Base-by-base conservation (phyloP, 2,329 filamentous ascomycete species). In the Alternaria metachromatica region DNA sequence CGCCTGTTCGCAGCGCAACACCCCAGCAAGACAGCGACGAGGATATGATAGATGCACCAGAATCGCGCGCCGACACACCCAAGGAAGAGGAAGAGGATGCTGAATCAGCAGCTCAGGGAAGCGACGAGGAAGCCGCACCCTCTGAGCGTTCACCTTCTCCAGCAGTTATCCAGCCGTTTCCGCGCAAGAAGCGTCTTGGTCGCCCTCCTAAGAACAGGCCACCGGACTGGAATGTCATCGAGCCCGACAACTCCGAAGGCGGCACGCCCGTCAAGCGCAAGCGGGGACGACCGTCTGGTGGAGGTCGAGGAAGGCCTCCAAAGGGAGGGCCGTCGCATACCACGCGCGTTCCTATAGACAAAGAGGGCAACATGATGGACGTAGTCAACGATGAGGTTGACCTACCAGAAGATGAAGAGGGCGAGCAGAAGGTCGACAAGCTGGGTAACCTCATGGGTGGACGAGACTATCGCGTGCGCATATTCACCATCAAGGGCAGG, bases 391-490 rank as follows among this genome's bases (percentile, higher is more conserved):
- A 99, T 74, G 96, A 99, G 82, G 93, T 97, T 48, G 91, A 91
- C 33, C 85, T 99, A 48, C 93, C 94, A 0, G 91, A 94, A 68
- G 95, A 98, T 72, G 82, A 90, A 2, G 93, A 95, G 76, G 96
- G 96, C 70, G 94, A 97, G 82, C 88, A 88, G 68, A 99, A 98
- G 83, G 95, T 99, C 9, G 93, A 97, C 82, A 95, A 95, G 82
- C 81, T 91, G 72, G 96, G 96, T 28, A 89, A 92, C 73, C 87
- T 99, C 4, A 86, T 90, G 66, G 96, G 89, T 26, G 94, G 91
- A 5, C 89, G 96, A 72, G 93, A 98, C 75, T 99, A 99, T 80
- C 90, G 96, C 26, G 97, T 97, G 76, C 92, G 96, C 64, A 97
- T 95, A 2, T 99, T 99, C 80, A 97, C 92, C 8, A 92, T 99